Conservation (phyloP, 345 rosid genomes). For the Cardamine chenopodiifolia region DNA sequence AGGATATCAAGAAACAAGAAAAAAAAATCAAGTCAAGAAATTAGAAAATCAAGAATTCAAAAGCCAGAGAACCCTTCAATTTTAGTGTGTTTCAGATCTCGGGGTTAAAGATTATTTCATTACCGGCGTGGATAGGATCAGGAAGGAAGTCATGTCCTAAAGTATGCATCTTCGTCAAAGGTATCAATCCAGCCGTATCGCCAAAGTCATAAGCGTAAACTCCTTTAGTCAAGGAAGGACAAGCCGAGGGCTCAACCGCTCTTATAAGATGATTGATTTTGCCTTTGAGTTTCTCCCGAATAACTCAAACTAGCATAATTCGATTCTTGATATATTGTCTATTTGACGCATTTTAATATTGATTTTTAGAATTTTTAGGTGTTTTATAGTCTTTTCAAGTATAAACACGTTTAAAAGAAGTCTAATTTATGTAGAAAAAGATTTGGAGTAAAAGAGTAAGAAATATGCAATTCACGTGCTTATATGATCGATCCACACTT, state of each 20-base stretch:
- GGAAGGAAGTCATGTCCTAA: conserved; percentile 96
- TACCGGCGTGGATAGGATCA: conserved; percentile 97
- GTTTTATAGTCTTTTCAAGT: too few relatives aligned
- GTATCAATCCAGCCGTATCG: conserved; percentile 89
- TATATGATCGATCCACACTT: too few relatives aligned
- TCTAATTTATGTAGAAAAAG: too few relatives aligned
- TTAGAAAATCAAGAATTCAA: neutral
- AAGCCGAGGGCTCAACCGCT: conserved; percentile 90
- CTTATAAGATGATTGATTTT: conserved; percentile 76
- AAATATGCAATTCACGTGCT: too few relatives aligned
- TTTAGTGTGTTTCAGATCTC: neutral
- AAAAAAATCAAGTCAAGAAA: neutral
- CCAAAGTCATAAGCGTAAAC: conserved; percentile 88
- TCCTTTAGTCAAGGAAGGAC: conserved; percentile 90
- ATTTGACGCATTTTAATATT: too few relatives aligned
- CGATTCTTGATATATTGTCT: too few relatives aligned
- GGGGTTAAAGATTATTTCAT: neutral
- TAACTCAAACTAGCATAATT: conserved; percentile 88
- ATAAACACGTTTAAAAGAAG: too few relatives aligned
- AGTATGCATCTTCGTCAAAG: conserved; percentile 99
- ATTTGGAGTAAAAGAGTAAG: too few relatives aligned
- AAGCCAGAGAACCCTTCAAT: neutral
- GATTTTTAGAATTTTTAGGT: too few relatives aligned
- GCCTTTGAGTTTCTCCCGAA: conserved; percentile 84
- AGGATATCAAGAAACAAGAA: neutral